Conservation (phyloP, 2,329 filamentous ascomycete genomes). For the Clarireedia hainanense region DNA sequence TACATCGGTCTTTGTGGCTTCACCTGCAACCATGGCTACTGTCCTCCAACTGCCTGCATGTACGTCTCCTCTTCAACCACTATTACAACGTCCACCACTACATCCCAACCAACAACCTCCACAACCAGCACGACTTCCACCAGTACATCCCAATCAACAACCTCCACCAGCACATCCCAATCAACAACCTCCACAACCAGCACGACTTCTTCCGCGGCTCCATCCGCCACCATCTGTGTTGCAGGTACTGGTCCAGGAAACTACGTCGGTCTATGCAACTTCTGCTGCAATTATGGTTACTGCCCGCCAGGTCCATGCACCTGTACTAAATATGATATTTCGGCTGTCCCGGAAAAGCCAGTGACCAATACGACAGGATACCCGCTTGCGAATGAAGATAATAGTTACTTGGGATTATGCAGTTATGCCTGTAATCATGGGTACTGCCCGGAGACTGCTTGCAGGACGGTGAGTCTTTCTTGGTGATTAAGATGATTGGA, state of each 20-base stretch:
- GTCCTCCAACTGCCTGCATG: constrained; percentile 11
- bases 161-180: background rate
- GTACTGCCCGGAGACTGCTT: constrained; percentile 25
- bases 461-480: background rate
- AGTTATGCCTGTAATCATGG: constrained; percentile 39
- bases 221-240: constrained; percentile 13
- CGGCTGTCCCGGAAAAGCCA: constrained; percentile 15
- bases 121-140: background rate
- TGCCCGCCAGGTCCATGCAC: constrained; percentile 21
- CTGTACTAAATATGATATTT: constrained; percentile 15
- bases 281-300: constrained; percentile 21
- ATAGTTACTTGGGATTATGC: constrained; percentile 38
- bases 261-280: constrained; percentile 32
- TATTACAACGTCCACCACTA: background rate
- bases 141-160: background rate
- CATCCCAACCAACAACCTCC: background rate
- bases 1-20: constrained; percentile 27
- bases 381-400: constrained; percentile 28
- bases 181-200: background rate
- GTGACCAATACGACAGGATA: constrained; percentile 28
- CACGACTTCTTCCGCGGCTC: background rate
- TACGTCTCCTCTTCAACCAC: background rate
- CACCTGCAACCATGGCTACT: constrained; percentile 19
- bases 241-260: constrained; percentile 27
- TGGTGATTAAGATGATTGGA: background rate